phyloP scores from a whole-genome alignment of 495 filamentous ascomycete species.

The Aspergillus kassunensis region DNA sequence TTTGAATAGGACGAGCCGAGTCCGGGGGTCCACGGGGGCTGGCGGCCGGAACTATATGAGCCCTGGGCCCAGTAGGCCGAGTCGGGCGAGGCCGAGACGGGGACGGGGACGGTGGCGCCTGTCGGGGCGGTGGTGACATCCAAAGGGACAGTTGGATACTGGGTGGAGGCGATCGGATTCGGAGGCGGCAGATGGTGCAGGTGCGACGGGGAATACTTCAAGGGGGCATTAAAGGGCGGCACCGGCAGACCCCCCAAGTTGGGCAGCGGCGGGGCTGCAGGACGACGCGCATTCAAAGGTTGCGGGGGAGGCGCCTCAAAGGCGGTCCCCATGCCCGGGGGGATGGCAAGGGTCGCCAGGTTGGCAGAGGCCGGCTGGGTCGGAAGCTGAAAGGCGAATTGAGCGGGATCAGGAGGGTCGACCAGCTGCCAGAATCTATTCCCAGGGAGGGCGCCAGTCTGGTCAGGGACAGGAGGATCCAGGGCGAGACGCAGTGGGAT shows the following conservation, averaged over 20 bases:
- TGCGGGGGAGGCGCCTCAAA: slow-evolving; percentile 36
- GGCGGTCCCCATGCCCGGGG: slow-evolving; percentile 44
- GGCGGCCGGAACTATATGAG: slow-evolving; percentile 49
- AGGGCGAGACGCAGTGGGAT: slow-evolving; percentile 38
- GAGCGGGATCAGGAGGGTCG: no score
- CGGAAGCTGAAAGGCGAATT: slow-evolving; percentile 21
- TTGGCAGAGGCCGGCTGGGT: slow-evolving; percentile 16
- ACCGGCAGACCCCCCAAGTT: slow-evolving; percentile 61
- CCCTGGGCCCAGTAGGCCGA: slow-evolving; percentile 51
- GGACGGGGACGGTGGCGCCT: slow-evolving; percentile 37
- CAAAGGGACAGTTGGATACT: no score
- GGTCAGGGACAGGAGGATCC: slow-evolving; percentile 46
- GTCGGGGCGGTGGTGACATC: slow-evolving; percentile 44
- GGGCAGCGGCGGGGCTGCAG: slow-evolving; percentile 57
- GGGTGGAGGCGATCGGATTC: slow-evolving; percentile 43
- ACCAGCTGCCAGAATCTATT: slow-evolving; percentile 41
- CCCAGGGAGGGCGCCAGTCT: slow-evolving; percentile 36
- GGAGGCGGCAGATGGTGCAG: slow-evolving; percentile 37
- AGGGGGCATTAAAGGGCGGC: slow-evolving; percentile 34
- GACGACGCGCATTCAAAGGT: slow-evolving; percentile 55
- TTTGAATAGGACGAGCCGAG: slow-evolving; percentile 35
- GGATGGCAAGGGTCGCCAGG: slow-evolving; percentile 45
- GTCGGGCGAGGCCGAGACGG: slow-evolving; percentile 21
- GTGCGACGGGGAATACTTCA: slow-evolving; percentile 43
- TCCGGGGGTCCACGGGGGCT: slow-evolving; percentile 24